These are phyloP conservation scores for Podaxis pistillaris DNA, from an alignment of 768 basidiomycete genomes.

Conservation along the genomic window DNA sequence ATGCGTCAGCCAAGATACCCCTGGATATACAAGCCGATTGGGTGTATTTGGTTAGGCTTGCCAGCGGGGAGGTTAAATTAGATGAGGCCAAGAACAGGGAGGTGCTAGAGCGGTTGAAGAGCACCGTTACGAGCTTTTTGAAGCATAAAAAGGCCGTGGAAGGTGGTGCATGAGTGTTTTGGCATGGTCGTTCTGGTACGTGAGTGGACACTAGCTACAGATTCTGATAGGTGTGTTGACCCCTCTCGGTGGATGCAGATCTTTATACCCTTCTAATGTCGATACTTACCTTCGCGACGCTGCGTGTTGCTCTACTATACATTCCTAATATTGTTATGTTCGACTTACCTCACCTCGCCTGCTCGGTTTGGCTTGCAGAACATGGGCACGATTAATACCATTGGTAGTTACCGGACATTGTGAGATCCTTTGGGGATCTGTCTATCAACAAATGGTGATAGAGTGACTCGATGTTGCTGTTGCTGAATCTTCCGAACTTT, in stretches of 20 bases:
- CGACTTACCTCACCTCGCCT: not conserved
- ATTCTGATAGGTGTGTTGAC: not conserved
- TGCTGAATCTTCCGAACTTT: too few relatives aligned
- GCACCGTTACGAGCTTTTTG: slow-evolving; percentile 16
- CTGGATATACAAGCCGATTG: slow-evolving; percentile 90
- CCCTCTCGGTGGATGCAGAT: not conserved
- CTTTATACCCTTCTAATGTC: not conserved
- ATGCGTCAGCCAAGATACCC: slow-evolving; percentile 60
- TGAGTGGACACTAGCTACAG: not conserved
- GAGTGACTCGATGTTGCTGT: too few relatives aligned
- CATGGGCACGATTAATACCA: not conserved
- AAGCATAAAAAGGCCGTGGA: slow-evolving; percentile 4
- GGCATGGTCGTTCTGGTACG: not conserved
- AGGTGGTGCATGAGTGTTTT: not conserved
- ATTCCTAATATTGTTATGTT: not conserved
- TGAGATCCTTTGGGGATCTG: too few relatives aligned
- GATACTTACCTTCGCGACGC: not conserved
- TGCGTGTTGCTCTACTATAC: not conserved
- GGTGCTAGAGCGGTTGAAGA: slow-evolving; percentile 53
- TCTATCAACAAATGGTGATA: too few relatives aligned
- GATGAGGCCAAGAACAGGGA: slow-evolving; percentile 48
- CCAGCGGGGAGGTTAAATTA: slow-evolving; percentile 48
- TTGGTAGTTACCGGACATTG: not conserved
- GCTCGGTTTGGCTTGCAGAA: not conserved
- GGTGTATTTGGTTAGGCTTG: slow-evolving; percentile 68